A percentile compares a stretch with the other conserved stretches of the same genome.
phyloP scores from a whole-genome alignment of 106 monocot genomes.

The Ottelia alismoides region DNA sequence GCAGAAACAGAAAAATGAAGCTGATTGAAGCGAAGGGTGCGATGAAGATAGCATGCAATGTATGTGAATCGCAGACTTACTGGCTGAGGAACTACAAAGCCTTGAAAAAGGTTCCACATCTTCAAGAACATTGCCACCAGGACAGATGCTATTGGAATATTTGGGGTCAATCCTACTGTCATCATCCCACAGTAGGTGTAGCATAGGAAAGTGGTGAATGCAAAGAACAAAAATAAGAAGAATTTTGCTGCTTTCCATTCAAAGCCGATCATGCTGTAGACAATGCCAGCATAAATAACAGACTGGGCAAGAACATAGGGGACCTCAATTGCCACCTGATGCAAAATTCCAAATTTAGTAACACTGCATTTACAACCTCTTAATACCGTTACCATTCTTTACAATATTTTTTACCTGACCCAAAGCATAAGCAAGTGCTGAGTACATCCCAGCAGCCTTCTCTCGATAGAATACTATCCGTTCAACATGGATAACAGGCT shows the following conservation, averaged over 20 bases:
- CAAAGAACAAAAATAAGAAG: conserved; percentile 61
- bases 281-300: conserved; percentile 25
- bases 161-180: conserved; percentile 80
- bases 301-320: conserved; percentile 50
- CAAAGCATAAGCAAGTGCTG: too few relatives aligned
- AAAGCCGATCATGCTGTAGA: conserved; percentile 42
- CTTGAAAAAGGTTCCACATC: conserved; percentile 76
- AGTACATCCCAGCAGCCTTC: too few relatives aligned
- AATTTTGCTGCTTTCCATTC: conserved; percentile 54
- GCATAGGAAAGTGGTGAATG: conserved; percentile 52
- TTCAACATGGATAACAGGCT: too few relatives aligned
- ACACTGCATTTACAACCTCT: too few relatives aligned
- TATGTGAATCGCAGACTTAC: conserved; percentile 19
- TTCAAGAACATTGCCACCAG: conserved; percentile 54
- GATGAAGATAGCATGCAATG: background rate
- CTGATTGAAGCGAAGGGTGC: background rate
- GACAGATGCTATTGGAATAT: conserved; percentile 54
- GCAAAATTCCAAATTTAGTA: too few relatives aligned
- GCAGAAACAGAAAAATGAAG: conserved; percentile 2
- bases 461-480: too few relatives aligned
- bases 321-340: conserved; percentile 67
- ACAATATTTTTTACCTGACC: too few relatives aligned
- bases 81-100: conserved; percentile 58
- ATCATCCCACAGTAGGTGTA: conserved; percentile 81
- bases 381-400: too few relatives aligned